phyloP scores from a whole-genome alignment of 352 stramenopile species.

The Phytopythium vexans region DNA sequence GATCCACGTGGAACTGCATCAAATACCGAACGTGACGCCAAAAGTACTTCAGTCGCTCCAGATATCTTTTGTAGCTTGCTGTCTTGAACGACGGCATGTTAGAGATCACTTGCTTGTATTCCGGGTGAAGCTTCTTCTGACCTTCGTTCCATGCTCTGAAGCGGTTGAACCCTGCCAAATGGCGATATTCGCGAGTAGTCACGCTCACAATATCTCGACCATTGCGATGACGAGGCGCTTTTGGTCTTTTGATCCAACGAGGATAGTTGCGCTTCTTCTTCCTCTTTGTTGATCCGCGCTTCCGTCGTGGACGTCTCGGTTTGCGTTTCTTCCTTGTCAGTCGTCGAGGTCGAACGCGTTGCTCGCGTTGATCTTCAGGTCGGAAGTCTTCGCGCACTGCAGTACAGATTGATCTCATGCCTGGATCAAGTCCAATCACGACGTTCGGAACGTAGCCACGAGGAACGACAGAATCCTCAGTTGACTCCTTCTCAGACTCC shows the following conservation, averaged over 20 bases:
- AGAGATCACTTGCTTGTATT: slow-evolving; percentile 4
- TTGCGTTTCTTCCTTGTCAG: no score
- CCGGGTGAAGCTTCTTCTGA: not conserved
- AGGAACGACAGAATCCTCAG: slow-evolving; percentile 4
- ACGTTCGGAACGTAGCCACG: slow-evolving; percentile 6
- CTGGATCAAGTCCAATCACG: slow-evolving; percentile 13
- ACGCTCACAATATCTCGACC: slow-evolving; percentile 11
- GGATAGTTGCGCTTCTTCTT: slow-evolving; percentile 2
- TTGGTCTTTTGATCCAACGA: slow-evolving; percentile 9
- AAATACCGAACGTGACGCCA: slow-evolving; percentile 3
- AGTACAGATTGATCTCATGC: slow-evolving; percentile 8
- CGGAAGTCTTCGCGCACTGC: slow-evolving; percentile 10
- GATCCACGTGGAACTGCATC: slow-evolving; percentile 6
- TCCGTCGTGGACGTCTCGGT: not conserved
- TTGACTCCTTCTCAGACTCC: no score
- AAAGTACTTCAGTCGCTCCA: slow-evolving; percentile 10
- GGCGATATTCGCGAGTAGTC: slow-evolving; percentile 8
- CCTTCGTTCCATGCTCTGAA: slow-evolving; percentile 11
- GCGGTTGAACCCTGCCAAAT: slow-evolving; percentile 14
- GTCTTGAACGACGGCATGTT: slow-evolving; percentile 15
- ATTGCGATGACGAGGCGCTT: slow-evolving; percentile 6
- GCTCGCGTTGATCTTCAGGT: no score
- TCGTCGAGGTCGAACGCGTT: no score
- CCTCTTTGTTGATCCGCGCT: not conserved
- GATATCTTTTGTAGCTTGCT: slow-evolving; percentile 2